Base-by-base conservation (phyloP, 495 filamentous ascomycete genomes). In the Penicillium antarcticum region DNA sequence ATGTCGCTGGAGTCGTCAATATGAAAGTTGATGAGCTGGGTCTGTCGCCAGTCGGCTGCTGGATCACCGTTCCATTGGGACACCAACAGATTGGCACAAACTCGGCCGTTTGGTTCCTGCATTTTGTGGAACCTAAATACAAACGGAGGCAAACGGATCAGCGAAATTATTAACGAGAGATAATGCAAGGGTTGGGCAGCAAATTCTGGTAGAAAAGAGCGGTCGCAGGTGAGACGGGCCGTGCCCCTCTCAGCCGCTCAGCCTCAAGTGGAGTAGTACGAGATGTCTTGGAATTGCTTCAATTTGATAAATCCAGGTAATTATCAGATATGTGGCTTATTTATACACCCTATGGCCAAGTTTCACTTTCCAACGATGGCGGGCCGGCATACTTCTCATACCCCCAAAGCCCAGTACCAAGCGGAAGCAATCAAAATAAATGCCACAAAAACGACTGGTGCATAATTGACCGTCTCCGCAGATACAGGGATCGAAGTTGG, bases 341-440 rank as follows among this genome's bases (percentile, higher is more conserved):
- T 29, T 29, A 29, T 29, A 8, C 9, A 2, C 8, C 38, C 42
- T 32, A 41, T 23, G 24, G 11, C 31, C 48, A 26, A 48, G 37
- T 19, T 45, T 57, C 56, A 21, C 54, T 57, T 14, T 57, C 53
- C 17, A 48, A 18, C 9, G 53, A 52, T n/a, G 60, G 61, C 19
- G 61, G 61, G 2, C 55, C 58, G 35, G 48, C 42, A 34, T 64
- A 64, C 29, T 64, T 64, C 32, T 56, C 37, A 9, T 52, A 74
- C 9, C 85, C 83, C 72, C 83, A 79, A 79, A 13, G 73, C 69
- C 44, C 79, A 75, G 68, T 87, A 87, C 81, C 82, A 86, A 2
- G 69, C 66, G 6, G 71, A 65, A 18, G 70, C 65, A 48, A 83
- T 71, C 21, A 68, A 33, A n/a, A 73, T 72, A 50, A 80, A 79